Percentiles rank a stretch among this genome's conserved stretches.
phyloP scores from a whole-genome alignment of 768 basidiomycete genomes.

The Collybia sordida region DNA sequence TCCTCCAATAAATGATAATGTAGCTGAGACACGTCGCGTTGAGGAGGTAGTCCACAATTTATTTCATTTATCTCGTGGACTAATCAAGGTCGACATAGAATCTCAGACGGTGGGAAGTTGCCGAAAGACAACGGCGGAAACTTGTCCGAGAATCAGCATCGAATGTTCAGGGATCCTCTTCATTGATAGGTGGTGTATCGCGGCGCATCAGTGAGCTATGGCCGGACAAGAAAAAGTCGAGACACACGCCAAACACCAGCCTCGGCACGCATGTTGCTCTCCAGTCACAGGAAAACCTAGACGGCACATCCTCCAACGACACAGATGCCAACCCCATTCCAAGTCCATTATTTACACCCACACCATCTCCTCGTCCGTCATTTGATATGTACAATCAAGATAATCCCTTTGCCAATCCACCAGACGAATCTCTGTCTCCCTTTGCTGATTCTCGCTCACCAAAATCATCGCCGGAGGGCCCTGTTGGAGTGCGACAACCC shows the following conservation, averaged over 20 bases:
- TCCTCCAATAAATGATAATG: slow-evolving; percentile 67
- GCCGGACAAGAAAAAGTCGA: slow-evolving; percentile 35
- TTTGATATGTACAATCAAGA: slow-evolving; percentile 35
- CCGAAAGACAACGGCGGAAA: slow-evolving; percentile 75
- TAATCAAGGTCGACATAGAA: slow-evolving; percentile 43
- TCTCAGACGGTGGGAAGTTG: slow-evolving; percentile 73
- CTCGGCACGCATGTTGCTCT: slow-evolving; percentile 45
- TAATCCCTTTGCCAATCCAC: slow-evolving; percentile 52
- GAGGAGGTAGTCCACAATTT: slow-evolving; percentile 55
- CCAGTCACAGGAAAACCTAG: slow-evolving; percentile 50
- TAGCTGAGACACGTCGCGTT: slow-evolving; percentile 65
- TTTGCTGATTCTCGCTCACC: slow-evolving; percentile 37
- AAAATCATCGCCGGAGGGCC: slow-evolving; percentile 4
- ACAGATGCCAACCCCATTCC: slow-evolving; percentile 41
- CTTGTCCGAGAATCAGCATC: slow-evolving; percentile 56
- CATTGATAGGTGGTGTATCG: slow-evolving; percentile 58
- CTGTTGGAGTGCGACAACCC: slow-evolving; percentile 23
- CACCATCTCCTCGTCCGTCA: slow-evolving; percentile 8
- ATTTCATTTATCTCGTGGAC: neutral
- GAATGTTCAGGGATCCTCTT: slow-evolving; percentile 25
- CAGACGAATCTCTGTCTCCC: slow-evolving; percentile 44
- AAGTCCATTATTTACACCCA: slow-evolving; percentile 3
- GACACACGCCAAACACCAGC: slow-evolving; percentile 28
- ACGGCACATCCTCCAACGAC: slow-evolving; percentile 55
- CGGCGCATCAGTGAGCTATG: slow-evolving; percentile 61